phyloP scores from a whole-genome alignment of 495 filamentous ascomycete genomes.

The Talaromyces liani region DNA sequence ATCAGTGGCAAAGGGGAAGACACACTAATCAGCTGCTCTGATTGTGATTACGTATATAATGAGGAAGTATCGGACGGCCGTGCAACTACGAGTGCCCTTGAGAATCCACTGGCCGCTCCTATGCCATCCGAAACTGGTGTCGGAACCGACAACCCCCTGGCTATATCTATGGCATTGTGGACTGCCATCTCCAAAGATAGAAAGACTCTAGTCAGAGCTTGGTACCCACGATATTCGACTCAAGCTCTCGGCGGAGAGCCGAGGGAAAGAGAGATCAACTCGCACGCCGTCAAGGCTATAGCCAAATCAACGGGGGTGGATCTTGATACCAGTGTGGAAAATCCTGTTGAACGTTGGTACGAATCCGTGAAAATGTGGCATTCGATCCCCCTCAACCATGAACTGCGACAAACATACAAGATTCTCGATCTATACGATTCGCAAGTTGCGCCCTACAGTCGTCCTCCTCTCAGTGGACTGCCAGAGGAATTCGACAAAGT shows the following conservation, averaged over 20 bases:
- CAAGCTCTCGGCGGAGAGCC: conserved; percentile 24
- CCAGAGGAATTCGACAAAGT: conserved; percentile 23
- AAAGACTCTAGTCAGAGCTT: conserved; percentile 56
- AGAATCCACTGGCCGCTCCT: background rate
- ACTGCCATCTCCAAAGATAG: conserved; percentile 63
- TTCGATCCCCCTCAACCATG: background rate
- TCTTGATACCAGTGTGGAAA: conserved; percentile 62
- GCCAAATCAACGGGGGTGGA: conserved; percentile 49
- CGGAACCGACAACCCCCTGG: conserved; percentile 17
- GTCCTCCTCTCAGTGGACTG: conserved; percentile 36
- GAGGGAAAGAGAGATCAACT: conserved; percentile 52
- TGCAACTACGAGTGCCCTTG: background rate
- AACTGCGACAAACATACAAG: conserved; percentile 13
- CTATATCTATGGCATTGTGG: conserved; percentile 47
- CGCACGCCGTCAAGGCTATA: conserved; percentile 61
- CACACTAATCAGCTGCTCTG: conserved; percentile 63
- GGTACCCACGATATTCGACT: conserved; percentile 47
- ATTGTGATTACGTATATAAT: conserved; percentile 73
- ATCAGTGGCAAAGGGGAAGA: conserved; percentile 79
- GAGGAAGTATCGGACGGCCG: conserved; percentile 65
- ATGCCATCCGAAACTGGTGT: conserved; percentile 1
- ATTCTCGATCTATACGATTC: conserved; percentile 39
- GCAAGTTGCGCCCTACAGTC: conserved; percentile 34
- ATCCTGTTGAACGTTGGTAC: conserved; percentile 51
- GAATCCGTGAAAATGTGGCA: conserved; percentile 13